Percentiles rank a stretch among this genome's conserved stretches.
phyloP scores from a whole-genome alignment of 1,139 yeast genomes.

The Suhomyces anneliseae region DNA sequence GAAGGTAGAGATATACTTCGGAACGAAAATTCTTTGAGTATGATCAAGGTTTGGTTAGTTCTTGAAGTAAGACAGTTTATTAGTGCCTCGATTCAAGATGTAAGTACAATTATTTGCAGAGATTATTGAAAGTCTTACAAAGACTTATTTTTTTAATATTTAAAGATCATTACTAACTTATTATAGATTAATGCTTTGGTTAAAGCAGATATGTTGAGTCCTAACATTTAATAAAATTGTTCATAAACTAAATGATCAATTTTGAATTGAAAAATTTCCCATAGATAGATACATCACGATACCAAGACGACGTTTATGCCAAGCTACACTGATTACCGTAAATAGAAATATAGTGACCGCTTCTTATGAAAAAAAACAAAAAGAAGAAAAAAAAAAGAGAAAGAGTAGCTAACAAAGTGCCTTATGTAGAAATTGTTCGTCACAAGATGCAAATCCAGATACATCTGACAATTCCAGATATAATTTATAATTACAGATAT shows the following conservation, averaged over 20 bases:
- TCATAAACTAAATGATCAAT: no score
- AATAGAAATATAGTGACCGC: no score
- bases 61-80: slow-evolving; percentile 87
- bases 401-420: no score
- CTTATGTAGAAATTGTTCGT: no score
- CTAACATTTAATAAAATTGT: slow-evolving; percentile 30
- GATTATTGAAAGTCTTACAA: no score
- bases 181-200: slow-evolving; percentile 43
- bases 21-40: slow-evolving; percentile 63
- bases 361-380: no score
- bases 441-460: no score
- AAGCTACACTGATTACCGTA: no score
- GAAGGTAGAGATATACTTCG: slow-evolving; percentile 62
- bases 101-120: slow-evolving; percentile 18
- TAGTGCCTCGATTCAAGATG: slow-evolving; percentile 80
- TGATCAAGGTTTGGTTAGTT: slow-evolving; percentile 91
- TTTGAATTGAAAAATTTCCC: background rate
- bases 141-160: background rate
- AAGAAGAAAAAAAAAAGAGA: no score
- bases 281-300: background rate
- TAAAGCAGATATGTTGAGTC: slow-evolving; percentile 53
- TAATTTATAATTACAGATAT: no score
- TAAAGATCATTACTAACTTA: slow-evolving; percentile 23
- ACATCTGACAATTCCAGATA: no score
- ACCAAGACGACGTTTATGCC: background rate